Percentiles rank a stretch among this genome's conserved stretches.
Evolutionary conservation across 805 yeast genomes (phyloP).

Genomic region (Clavispora asparagi): DNA sequence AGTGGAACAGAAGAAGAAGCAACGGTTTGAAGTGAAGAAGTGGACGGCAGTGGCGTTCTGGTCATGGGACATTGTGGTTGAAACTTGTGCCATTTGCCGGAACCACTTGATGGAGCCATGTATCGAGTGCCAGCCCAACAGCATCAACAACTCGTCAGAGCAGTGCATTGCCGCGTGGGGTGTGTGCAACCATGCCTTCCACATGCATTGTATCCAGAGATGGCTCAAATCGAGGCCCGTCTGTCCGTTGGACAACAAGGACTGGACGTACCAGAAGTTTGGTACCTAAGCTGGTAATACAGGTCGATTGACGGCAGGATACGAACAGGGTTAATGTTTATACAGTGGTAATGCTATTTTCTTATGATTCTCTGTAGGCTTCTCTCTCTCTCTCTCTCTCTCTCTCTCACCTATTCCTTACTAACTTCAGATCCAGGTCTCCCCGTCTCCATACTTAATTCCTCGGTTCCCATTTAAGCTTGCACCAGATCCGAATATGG

Average conservation of each 20-base stretch:
- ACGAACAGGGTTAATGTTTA: not conserved
- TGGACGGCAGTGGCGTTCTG: constrained; percentile 99
- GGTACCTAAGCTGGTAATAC: constrained; percentile 43
- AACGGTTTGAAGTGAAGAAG: constrained; percentile 87
- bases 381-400: not conserved
- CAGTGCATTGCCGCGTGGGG: constrained; percentile 98
- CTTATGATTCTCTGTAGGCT: not conserved
- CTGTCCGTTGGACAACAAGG: constrained; percentile 93
- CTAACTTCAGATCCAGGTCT: not conserved
- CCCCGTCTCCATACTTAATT: not conserved
- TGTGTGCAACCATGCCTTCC: constrained; percentile 96
- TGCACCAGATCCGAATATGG: no score
- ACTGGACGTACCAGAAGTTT: constrained; percentile 71
- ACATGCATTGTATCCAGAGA: constrained; percentile 89
- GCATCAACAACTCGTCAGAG: constrained; percentile 48
- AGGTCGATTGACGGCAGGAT: not conserved
- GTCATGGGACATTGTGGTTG: constrained; percentile 96
- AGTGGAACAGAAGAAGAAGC: constrained; percentile 36
- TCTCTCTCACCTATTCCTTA: not conserved
- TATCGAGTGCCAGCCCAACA: constrained; percentile 90
- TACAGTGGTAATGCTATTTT: not conserved
- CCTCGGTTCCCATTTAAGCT: no score
- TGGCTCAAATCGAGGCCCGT: constrained; percentile 95
- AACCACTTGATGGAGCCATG: constrained; percentile 98
- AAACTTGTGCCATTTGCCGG: constrained; percentile 96